Percentiles rank a stretch among this genome's conserved stretches.
phyloP scores from a whole-genome alignment of 768 basidiomycete genomes.

The Rhodotorula graminis region DNA sequence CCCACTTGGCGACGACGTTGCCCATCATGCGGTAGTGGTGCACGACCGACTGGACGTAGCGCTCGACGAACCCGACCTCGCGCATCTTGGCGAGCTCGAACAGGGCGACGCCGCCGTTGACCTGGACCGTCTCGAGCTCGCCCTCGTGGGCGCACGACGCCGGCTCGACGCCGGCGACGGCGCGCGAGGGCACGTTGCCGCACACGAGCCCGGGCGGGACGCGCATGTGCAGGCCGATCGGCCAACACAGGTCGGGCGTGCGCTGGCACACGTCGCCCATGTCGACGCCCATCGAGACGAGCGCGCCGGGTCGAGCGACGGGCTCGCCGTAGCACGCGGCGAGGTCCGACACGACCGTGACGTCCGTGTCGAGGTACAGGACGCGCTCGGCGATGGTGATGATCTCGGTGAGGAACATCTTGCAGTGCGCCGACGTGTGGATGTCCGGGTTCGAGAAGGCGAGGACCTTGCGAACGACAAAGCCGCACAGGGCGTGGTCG shows the following conservation, averaged over 20 bases:
- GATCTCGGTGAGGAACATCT: constrained; percentile 39
- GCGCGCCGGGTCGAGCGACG: neutral
- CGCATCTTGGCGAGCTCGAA: constrained; percentile 31
- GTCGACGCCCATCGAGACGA: constrained; percentile 37
- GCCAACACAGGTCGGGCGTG: constrained; percentile 34
- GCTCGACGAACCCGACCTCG: constrained; percentile 29
- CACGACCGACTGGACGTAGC: constrained; percentile 34
- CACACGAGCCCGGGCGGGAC: constrained; percentile 25
- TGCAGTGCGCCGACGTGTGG: constrained; percentile 38
- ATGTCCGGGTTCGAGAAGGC: constrained; percentile 36
- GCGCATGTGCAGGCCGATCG: constrained; percentile 32
- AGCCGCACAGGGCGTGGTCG: constrained; percentile 32
- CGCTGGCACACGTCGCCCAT: constrained; percentile 39
- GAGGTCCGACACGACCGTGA: constrained; percentile 31
- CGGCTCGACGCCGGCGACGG: neutral
- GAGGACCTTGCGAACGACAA: constrained; percentile 10
- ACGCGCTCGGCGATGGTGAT: constrained; percentile 28
- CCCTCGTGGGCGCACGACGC: constrained; percentile 21
- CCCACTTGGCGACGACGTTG: constrained; percentile 16
- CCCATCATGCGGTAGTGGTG: constrained; percentile 25
- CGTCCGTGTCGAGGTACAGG: constrained; percentile 40
- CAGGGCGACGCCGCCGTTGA: constrained; percentile 36
- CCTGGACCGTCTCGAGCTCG: constrained; percentile 34
- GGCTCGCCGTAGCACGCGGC: constrained; percentile 24
- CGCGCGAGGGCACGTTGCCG: constrained; percentile 28